Evolutionary conservation across 306 rosid species (phyloP).

Genomic region (Acmispon strigosus): DNA sequence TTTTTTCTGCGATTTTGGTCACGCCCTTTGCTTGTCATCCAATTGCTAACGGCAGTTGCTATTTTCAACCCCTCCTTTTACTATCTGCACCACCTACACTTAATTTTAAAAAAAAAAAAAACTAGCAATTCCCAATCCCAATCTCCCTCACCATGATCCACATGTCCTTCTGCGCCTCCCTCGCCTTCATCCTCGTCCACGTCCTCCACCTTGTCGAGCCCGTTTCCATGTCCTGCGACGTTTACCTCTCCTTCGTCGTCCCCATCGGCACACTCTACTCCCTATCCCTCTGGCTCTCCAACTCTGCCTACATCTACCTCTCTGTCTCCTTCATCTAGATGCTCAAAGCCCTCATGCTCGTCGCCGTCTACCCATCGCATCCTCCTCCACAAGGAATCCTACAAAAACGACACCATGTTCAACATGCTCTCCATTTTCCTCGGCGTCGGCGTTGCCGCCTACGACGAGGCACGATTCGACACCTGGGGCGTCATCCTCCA

Average conservation of each 20-base stretch:
- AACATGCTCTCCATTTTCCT: constrained; percentile 82
- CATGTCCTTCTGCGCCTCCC: constrained; percentile 76
- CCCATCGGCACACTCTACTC: constrained; percentile 89
- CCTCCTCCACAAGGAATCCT: constrained; percentile 45
- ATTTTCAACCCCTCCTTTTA: too few relatives aligned
- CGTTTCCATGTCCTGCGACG: constrained; percentile 57
- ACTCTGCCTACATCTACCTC: constrained; percentile 86
- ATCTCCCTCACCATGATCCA: constrained; percentile 95
- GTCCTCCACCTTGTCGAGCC: constrained; percentile 68
- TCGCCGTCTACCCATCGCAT: constrained; percentile 84
- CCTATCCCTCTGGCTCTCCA: constrained; percentile 82
- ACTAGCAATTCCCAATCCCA: too few relatives aligned
- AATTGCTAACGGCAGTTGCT: too few relatives aligned
- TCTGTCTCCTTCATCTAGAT: constrained; percentile 90
- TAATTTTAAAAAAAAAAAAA: too few relatives aligned
- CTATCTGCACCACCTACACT: too few relatives aligned
- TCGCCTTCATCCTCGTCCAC: constrained; percentile 63
- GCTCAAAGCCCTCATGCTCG: constrained; percentile 94
- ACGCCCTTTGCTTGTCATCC: too few relatives aligned
- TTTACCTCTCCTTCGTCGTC: constrained; percentile 69
- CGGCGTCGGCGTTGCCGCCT: constrained; percentile 83
- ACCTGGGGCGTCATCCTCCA: constrained; percentile 73
- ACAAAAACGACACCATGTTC: constrained; percentile 62
- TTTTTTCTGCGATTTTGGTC: too few relatives aligned
- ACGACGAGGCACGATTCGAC: constrained; percentile 76